A percentile compares a stretch with the other conserved stretches of the same genome.
Evolutionary conservation across 2,329 filamentous ascomycete species (phyloP).

Genomic region (Biscogniauxia sp.): DNA sequence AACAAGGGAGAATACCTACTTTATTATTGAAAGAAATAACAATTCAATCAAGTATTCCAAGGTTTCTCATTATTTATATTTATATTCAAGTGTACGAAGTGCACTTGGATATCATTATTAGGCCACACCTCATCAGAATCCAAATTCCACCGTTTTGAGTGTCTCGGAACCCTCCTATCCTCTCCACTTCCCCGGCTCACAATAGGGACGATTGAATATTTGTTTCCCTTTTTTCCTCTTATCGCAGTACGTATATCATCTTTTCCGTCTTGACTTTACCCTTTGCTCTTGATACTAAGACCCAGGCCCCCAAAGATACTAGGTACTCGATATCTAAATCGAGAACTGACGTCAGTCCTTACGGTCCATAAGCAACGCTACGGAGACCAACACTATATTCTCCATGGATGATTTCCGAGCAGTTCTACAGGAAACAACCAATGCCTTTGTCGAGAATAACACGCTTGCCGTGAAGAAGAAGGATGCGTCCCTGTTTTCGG

Average conservation of each 20-base stretch:
- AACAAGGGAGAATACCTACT: too few species aligned
- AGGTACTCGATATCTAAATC: not conserved
- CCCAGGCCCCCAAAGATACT: not conserved
- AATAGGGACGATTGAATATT: too few species aligned
- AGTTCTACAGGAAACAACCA: constrained; percentile 7
- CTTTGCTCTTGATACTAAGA: not conserved
- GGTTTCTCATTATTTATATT: too few species aligned
- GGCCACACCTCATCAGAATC: too few species aligned
- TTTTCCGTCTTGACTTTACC: not conserved
- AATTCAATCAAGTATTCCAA: too few species aligned
- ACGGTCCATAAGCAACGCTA: not conserved
- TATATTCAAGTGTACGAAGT: too few species aligned
- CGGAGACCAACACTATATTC: not conserved
- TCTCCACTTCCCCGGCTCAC: too few species aligned
- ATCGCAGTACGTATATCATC: not conserved
- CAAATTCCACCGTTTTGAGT: too few species aligned
- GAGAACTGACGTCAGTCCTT: not conserved
- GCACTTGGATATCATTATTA: too few species aligned
- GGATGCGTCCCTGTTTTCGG: constrained; percentile 16
- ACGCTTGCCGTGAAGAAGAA: constrained; percentile 17
- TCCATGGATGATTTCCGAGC: constrained; percentile 10
- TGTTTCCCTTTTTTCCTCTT: too few species aligned
- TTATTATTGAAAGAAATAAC: too few species aligned
- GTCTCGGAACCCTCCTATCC: too few species aligned
- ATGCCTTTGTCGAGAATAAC: constrained; percentile 17